A percentile compares a stretch with the other conserved stretches of the same genome.
These are phyloP conservation scores for Cyberlindnera veronae DNA, from an alignment of 805 yeast genomes.

Conservation along the genomic window DNA sequence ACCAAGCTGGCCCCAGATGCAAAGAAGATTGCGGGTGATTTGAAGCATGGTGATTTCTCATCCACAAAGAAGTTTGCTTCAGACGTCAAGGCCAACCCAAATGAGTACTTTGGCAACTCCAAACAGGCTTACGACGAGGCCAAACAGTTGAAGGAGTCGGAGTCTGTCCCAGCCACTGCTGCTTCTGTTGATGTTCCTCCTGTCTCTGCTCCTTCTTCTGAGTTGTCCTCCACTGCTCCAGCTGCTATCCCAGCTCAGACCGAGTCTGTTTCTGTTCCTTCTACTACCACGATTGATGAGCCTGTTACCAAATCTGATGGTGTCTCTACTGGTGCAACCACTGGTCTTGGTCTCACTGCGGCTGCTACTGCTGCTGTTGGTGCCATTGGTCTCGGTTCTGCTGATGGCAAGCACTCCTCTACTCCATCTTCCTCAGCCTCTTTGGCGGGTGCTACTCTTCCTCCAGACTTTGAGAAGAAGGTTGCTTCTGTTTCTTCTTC, in stretches of 20 bases:
- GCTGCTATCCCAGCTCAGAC: not conserved
- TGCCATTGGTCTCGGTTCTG: conserved; percentile 3
- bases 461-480: conserved; percentile 26
- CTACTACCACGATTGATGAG: not conserved
- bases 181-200: conserved; percentile 1
- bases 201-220: not conserved
- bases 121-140: conserved; percentile 3
- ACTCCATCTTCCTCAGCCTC: conserved; percentile 13
- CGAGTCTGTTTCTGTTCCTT: conserved; percentile 1
- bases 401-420: conserved; percentile 2
- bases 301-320: not conserved
- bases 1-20: conserved; percentile 21
- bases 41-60: conserved; percentile 12
- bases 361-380: conserved; percentile 7
- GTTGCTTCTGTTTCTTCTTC: conserved; percentile 6
- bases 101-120: conserved; percentile 11
- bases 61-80: conserved; percentile 11
- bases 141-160: not conserved
- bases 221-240: conserved; percentile 11
- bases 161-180: not conserved
- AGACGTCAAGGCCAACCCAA: conserved; percentile 10
- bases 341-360: conserved; percentile 2
- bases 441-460: conserved; percentile 24
- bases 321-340: not conserved
- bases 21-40: conserved; percentile 17